Conservation (phyloP, 2,329 filamentous ascomycete species). For the Neonectria sp. region DNA sequence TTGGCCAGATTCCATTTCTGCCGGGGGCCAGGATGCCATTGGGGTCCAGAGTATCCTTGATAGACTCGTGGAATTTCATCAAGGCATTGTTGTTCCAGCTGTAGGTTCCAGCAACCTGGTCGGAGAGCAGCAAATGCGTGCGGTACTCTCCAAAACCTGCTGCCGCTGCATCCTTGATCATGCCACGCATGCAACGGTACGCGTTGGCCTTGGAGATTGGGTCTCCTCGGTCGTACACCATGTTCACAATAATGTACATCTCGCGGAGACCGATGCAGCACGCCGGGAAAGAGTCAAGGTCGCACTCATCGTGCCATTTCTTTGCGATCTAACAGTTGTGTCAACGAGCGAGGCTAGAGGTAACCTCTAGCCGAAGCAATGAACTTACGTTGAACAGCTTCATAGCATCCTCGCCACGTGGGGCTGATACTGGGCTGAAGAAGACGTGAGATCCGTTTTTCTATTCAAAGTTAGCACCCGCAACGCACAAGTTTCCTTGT, state of each 20-base stretch:
- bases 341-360: neutral
- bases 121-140: conserved; percentile 37
- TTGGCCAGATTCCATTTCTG: conserved; percentile 37
- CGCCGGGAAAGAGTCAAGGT: conserved; percentile 5
- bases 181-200: conserved; percentile 23
- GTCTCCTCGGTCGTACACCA: conserved; percentile 34
- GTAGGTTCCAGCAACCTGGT: conserved; percentile 39
- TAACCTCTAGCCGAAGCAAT: neutral
- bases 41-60: conserved; percentile 35
- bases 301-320: conserved; percentile 4
- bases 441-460: conserved; percentile 5
- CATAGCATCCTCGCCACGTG: conserved; percentile 7
- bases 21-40: conserved; percentile 40
- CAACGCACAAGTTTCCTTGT: neutral
- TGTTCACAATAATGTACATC: conserved; percentile 39
- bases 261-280: conserved; percentile 38
- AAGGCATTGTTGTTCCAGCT: conserved; percentile 37
- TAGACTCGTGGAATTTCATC: conserved; percentile 27
- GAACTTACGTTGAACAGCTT: conserved; percentile 3
- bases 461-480: neutral
- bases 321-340: neutral
- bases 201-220: conserved; percentile 22
- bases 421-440: conserved; percentile 6
- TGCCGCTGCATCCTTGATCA: conserved; percentile 35
- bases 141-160: conserved; percentile 40